phyloP scores from a whole-genome alignment of 2,329 filamentous ascomycete species.

The Podosphaera fusca region DNA sequence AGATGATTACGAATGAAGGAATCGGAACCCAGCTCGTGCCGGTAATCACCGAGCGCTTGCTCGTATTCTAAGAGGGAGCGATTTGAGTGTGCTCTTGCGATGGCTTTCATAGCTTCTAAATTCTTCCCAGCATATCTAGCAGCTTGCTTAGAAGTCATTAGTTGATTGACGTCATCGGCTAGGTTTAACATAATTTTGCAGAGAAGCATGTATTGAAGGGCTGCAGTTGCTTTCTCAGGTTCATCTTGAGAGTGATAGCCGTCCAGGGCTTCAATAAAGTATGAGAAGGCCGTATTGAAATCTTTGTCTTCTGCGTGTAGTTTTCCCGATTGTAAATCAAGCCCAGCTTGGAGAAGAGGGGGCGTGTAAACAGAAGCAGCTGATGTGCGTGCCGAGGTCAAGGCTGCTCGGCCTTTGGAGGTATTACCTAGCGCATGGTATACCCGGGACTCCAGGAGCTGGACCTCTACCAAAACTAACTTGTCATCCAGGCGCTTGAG shows the following conservation, averaged over 20 bases:
- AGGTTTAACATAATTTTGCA: conserved; percentile 99
- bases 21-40: conserved; percentile 82
- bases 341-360: conserved; percentile 76
- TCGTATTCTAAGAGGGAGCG: conserved; percentile 95
- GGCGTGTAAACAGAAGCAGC: conserved; percentile 95
- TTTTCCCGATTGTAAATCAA: conserved; percentile 99
- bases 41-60: conserved; percentile 68
- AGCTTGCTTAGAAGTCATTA: conserved; percentile 91
- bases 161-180: conserved; percentile 80
- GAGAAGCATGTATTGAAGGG: conserved; percentile 95
- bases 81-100: conserved; percentile 85
- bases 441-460: conserved; percentile 86
- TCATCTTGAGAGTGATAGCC: conserved; percentile 91
- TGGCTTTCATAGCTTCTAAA: conserved; percentile 97
- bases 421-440: conserved; percentile 96
- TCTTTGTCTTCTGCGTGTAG: conserved; percentile 96
- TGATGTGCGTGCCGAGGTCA: conserved; percentile 83
- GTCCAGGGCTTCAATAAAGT: conserved; percentile 97
- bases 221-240: conserved; percentile 70
- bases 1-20: conserved; percentile 94
- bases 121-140: conserved; percentile 89
- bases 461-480: conserved; percentile 89
- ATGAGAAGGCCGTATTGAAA: conserved; percentile 96
- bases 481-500: conserved; percentile 97
- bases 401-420: conserved; percentile 78